phyloP scores from a whole-genome alignment of 306 rosid species.

The Casuarina equisetifolia region DNA sequence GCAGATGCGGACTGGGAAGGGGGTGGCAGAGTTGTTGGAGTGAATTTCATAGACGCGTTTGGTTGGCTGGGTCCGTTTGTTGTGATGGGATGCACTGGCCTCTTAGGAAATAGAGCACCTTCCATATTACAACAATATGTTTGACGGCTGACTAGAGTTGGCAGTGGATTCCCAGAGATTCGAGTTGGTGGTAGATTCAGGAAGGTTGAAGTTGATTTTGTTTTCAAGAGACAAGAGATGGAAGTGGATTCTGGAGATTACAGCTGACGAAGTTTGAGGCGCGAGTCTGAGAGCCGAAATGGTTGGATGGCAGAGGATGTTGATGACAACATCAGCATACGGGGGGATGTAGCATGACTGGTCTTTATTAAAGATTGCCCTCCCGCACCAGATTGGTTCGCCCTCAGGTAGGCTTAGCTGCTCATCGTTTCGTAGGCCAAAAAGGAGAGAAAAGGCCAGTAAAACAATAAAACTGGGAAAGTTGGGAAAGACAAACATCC shows the following conservation, averaged over 20 bases:
- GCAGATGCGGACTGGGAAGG: slow-evolving; percentile 49
- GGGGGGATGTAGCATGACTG: slow-evolving; percentile 11
- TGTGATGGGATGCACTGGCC: slow-evolving; percentile 58
- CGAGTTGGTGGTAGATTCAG: neutral
- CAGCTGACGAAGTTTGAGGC: neutral
- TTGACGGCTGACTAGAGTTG: neutral
- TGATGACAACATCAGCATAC: neutral
- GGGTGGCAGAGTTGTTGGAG: slow-evolving; percentile 53
- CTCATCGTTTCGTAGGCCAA: too few species aligned
- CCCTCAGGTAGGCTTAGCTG: too few species aligned
- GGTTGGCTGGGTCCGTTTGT: slow-evolving; percentile 47
- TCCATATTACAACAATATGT: slow-evolving; percentile 46
- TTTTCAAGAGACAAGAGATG: neutral
- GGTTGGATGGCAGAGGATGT: neutral
- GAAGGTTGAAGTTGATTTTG: too few species aligned
- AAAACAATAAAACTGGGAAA: too few species aligned
- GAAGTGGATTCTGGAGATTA: slow-evolving; percentile 6
- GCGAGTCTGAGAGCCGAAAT: neutral
- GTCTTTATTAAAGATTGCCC: slow-evolving; percentile 25
- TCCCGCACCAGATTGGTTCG: slow-evolving; percentile 5
- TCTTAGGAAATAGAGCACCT: slow-evolving; percentile 65
- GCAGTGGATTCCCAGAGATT: slow-evolving; percentile 2
- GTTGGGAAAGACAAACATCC: too few species aligned
- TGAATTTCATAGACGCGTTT: slow-evolving; percentile 50
- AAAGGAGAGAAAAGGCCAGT: too few species aligned